Evolutionary conservation across 176 grass and related monocot genomes (phyloP).

Genomic region (Zizania latifolia): DNA sequence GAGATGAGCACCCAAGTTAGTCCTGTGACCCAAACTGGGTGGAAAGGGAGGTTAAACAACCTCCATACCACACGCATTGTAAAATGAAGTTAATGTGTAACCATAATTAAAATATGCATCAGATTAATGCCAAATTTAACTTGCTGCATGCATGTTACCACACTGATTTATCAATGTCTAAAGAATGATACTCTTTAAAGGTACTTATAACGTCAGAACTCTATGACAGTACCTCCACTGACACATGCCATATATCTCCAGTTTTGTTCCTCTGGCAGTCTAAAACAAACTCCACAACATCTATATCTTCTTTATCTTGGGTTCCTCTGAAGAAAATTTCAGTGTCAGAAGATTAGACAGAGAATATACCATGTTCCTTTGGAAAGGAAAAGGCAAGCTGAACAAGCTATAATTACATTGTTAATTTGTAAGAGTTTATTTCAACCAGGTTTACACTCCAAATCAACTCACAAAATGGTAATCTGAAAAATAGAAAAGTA

Average conservation of each 20-base stretch:
- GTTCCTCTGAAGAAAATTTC: conserved; percentile 31
- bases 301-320: conserved; percentile 25
- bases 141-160: conserved; percentile 7
- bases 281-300: conserved; percentile 54
- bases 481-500: background rate
- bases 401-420: conserved; percentile 8
- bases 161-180: background rate
- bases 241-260: conserved; percentile 91
- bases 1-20: background rate
- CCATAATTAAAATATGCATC: conserved; percentile 1
- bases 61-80: background rate
- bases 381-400: background rate
- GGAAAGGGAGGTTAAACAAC: background rate
- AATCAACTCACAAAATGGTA: background rate
- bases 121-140: conserved; percentile 10
- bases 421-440: conserved; percentile 8
- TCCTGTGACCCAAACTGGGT: background rate
- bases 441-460: background rate
- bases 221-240: conserved; percentile 55
- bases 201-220: background rate
- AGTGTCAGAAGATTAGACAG: conserved; percentile 10
- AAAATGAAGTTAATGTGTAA: conserved; percentile 17
- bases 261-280: conserved; percentile 70
- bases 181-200: background rate
- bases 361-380: conserved; percentile 1